Evolutionary conservation across 2,329 filamentous ascomycete species (phyloP).

Genomic region (Hymenoscyphus linearis): DNA sequence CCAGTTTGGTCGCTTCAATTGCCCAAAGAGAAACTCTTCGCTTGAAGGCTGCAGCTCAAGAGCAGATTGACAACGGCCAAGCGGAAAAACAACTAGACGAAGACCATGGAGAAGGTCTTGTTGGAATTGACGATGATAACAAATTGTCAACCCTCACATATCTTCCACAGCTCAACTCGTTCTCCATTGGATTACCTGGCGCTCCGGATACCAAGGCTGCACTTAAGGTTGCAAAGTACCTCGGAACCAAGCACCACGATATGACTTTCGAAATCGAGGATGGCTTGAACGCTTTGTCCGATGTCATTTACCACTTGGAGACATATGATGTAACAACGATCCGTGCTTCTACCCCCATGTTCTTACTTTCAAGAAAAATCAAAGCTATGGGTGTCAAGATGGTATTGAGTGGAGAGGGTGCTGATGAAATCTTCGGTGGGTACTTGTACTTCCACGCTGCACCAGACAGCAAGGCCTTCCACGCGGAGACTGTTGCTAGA

Average conservation of each 20-base stretch:
- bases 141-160: constrained; percentile 84
- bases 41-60: constrained; percentile 60
- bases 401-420: constrained; percentile 95
- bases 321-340: constrained; percentile 98
- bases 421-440: constrained; percentile 96
- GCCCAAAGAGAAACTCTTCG: constrained; percentile 87
- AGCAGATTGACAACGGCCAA: constrained; percentile 35
- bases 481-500: constrained; percentile 87
- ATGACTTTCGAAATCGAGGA: constrained; percentile 99
- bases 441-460: constrained; percentile 98
- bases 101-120: constrained; percentile 65
- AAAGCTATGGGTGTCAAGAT: constrained; percentile 99
- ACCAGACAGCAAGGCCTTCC: constrained; percentile 86
- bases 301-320: constrained; percentile 98
- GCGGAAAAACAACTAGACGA: constrained; percentile 47
- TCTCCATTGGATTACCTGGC: constrained; percentile 92
- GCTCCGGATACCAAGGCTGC: constrained; percentile 91
- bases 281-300: constrained; percentile 90
- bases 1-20: constrained; percentile 89
- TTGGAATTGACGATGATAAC: constrained; percentile 92
- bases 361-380: constrained; percentile 94
- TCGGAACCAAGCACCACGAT: constrained; percentile 95
- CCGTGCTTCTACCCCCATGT: constrained; percentile 97
- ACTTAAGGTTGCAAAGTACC: constrained; percentile 88
- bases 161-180: constrained; percentile 93